Evolutionary conservation across 2,329 filamentous ascomycete genomes (phyloP), one percentile per base, ranked within the genome.

Genomic region (Botrytis sinoallii): DNA sequence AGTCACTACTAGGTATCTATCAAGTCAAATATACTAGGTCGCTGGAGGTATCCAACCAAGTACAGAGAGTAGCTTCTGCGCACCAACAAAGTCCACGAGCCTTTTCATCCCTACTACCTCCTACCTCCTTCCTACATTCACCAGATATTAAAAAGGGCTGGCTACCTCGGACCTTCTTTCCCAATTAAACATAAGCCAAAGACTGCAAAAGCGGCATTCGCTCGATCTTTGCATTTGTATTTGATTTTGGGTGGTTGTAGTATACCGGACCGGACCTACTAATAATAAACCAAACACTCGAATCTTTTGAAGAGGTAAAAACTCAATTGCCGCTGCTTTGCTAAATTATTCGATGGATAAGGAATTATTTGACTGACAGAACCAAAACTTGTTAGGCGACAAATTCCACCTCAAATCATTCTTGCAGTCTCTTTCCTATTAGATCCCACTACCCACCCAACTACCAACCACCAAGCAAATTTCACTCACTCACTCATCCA

Each of bases 371-470:
- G 40, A 52, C 9, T 68, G 35, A 68, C 38, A 57, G 48, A 25
- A 65, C 10, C 22, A 22, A 48, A 35, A 32, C 20, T 32, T 68
- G 22, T 68, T 68, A 68, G 66, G 48, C 66, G 66, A 68, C n/a
- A 66, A 66, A 25, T 68, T 57, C 46, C 35, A 55, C 38, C 35
- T 68, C 65, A 68, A 68, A 68, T 55, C 35, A 38, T 40, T 68
- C 46, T 40, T 55, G 48, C 65, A 42, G 46, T 68, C 48, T 68
- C 65, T 57, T 68, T 68, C 35, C 48, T 29, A 44, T 44, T 68
- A 55, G 40, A 38, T 40, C 46, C n/a, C n/a, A 42, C 40, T 29
- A 65, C 46, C 46, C 22, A 55, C 32, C 20, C 32, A 65, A 40
- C 32, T n/a, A 42, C 44, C 29, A 68, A 55, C 48, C 25, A 57